Conservation (phyloP, 1,284 basidiomycete genomes). For the Melampsora larici-populina region DNA sequence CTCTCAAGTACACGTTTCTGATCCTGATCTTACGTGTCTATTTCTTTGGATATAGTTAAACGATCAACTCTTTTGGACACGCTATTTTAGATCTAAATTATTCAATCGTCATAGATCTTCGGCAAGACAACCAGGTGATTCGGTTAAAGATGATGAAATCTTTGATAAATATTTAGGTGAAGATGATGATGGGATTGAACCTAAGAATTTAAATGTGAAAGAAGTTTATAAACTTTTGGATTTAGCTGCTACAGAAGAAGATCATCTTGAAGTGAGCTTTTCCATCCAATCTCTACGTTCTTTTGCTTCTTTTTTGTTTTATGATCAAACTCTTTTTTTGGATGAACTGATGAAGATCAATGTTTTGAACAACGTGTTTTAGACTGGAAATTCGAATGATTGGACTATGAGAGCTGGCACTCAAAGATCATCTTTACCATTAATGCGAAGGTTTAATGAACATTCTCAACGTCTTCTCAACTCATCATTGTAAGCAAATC, state of each 20-base stretch:
- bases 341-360: too few species aligned
- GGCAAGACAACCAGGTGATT: constrained; percentile 77
- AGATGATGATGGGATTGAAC: constrained; percentile 77
- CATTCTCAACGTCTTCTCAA: constrained; percentile 85
- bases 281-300: neutral
- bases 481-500: constrained; percentile 52
- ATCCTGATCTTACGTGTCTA: too few species aligned
- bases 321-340: neutral
- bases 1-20: neutral
- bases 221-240: constrained; percentile 59
- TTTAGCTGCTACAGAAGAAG: constrained; percentile 81
- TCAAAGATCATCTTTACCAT: constrained; percentile 77
- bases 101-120: constrained; percentile 92
- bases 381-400: constrained; percentile 84
- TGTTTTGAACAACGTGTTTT: constrained; percentile 7
- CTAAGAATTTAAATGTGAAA: constrained; percentile 1
- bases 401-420: constrained; percentile 93
- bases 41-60: too few species aligned
- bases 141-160: constrained; percentile 84
- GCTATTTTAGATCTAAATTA: constrained; percentile 91
- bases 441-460: constrained; percentile 96
- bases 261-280: constrained; percentile 74
- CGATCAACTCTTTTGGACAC: constrained; percentile 89
- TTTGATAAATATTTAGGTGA: constrained; percentile 93
- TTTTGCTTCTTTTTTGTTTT: constrained; percentile 6